Evolutionary conservation across 352 stramenopile genomes (phyloP), one percentile per base, ranked within the genome.

Genomic region (Pythium volutum): DNA sequence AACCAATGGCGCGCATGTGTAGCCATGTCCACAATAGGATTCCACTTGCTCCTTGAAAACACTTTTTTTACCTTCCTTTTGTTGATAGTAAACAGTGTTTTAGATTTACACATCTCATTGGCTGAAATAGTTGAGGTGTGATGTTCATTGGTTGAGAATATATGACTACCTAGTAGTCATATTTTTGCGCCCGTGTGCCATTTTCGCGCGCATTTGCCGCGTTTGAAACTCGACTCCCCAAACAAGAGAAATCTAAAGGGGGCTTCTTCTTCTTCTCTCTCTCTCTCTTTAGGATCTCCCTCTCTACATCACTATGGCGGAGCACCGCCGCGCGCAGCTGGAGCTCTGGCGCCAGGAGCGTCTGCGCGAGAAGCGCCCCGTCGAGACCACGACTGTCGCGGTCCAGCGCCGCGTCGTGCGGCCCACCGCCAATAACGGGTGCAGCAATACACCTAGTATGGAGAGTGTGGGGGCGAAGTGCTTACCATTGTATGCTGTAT

Each of bases 341-440:
- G 79, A 89, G 71, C 67, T 71, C 55, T 93, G 83, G 83, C 83
- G 75, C 39, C 69, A 73, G 41, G 68, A 83, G 64, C 81, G 79
- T 54, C 69, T 71, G 53, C 61, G 46, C 15, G 61, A 41, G 20
- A 66, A 67, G 67, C 25, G 25, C 29, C n/a, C 48, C 20, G 36
- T 59, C 11, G 8, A 48, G 46, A 62, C 55, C 38, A 66, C 66
- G 15, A 66, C 54, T 1, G 62, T 66, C 45, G 45, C 64, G 31
- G 63, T 71, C 38, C 56, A 71, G 41, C 58, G 64, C 2, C 64
- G 51, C 46, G 63, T 70, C 3, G 64, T 71, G 16, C n/a, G 48
- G 18, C 39, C 39, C 57, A 20, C 46, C 61, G 48, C 33, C 39
- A 50, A 45, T n/a, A n/a, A n/a, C 36, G 36, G 36, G 36, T 43